A percentile compares a stretch with the other conserved stretches of the same genome.
Conservation (phyloP, 2,329 filamentous ascomycete species). For the Arthrobotrys entomopaga region DNA sequence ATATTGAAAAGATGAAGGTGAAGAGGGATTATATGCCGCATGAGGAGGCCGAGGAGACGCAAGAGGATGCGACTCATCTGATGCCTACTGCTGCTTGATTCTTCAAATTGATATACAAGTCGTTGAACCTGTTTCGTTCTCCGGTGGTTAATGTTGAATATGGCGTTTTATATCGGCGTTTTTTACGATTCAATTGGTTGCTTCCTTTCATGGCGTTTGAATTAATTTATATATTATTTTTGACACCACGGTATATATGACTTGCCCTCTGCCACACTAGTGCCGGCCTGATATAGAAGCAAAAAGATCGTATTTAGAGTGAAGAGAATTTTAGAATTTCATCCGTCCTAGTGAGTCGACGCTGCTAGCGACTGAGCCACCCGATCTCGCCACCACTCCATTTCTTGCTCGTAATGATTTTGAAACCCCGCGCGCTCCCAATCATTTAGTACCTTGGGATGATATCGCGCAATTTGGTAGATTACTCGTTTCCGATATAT, state of each 20-base stretch:
- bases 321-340: too few species aligned
- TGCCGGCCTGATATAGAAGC: too few species aligned
- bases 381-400: constrained; percentile 23
- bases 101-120: too few species aligned
- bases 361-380: neutral
- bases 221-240: too few species aligned
- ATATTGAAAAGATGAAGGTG: neutral
- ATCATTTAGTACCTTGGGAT: constrained; percentile 3
- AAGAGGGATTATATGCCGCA: constrained; percentile 25
- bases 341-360: neutral
- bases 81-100: constrained; percentile 7
- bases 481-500: constrained; percentile 36
- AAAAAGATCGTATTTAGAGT: too few species aligned
- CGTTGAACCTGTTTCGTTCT: too few species aligned
- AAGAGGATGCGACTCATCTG: constrained; percentile 16
- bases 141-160: too few species aligned
- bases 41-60: constrained; percentile 3
- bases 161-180: too few species aligned
- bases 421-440: constrained; percentile 46
- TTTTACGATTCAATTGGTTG: too few species aligned
- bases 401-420: constrained; percentile 34
- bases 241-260: too few species aligned
- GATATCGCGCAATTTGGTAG: constrained; percentile 12
- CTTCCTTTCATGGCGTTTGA: too few species aligned
- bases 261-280: too few species aligned